Conservation (phyloP, 768 basidiomycete species). For the Rhizopogon vinicolor region DNA sequence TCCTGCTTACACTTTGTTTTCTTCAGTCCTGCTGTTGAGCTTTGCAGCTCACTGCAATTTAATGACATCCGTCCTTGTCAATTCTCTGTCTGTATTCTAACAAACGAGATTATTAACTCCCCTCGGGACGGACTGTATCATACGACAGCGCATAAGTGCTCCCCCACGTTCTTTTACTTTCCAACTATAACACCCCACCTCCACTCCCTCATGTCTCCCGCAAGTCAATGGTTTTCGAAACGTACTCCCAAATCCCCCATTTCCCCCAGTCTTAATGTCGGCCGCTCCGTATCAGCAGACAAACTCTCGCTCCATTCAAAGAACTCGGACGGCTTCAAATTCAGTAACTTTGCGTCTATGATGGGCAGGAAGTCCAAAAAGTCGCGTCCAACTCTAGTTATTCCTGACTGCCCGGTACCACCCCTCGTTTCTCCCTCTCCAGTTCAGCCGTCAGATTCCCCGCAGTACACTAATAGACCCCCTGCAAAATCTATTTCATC, state of each 20-base stretch:
- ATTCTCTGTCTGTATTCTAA: neutral
- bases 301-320: conserved; percentile 19
- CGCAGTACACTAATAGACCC: conserved; percentile 33
- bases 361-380: conserved; percentile 67
- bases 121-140: conserved; percentile 4
- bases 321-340: conserved; percentile 31
- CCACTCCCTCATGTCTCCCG: conserved; percentile 14
- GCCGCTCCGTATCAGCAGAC: conserved; percentile 23
- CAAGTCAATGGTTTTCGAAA: conserved; percentile 27
- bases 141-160: neutral
- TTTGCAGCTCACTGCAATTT: neutral
- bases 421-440: conserved; percentile 9
- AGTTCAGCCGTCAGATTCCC: conserved; percentile 14
- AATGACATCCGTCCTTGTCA: neutral
- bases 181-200: neutral
- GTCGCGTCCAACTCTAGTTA: conserved; percentile 40
- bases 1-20: neutral
- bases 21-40: neutral
- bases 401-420: conserved; percentile 42
- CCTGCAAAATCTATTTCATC: conserved; percentile 56
- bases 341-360: conserved; percentile 55
- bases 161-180: neutral
- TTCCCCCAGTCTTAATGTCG: conserved; percentile 21
- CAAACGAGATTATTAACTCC: neutral
- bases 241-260: conserved; percentile 6